Base-by-base conservation (phyloP, 331 rosid species). In the Malus hybrid region DNA sequence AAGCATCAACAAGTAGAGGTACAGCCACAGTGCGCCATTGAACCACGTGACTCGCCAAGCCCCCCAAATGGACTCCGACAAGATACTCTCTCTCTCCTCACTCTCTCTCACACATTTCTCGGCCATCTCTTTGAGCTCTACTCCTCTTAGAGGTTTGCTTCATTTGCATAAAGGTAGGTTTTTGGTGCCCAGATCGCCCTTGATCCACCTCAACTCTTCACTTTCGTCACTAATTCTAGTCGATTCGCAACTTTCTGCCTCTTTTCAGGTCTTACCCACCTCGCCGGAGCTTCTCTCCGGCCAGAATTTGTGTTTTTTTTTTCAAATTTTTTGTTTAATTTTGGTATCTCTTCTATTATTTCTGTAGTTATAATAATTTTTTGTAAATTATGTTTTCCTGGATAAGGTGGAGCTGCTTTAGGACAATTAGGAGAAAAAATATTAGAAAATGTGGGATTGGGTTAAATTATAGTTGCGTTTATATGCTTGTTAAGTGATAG, bases 41-140 rank as follows among this genome's bases (percentile, higher is more conserved):
- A 88, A 80, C 42, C 65, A 65, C 71, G 80, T 70, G 27, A 44
- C 76, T 81, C 90, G 83, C 24, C 86, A 86, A 50, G 79, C 83
- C 81, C 87, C 93, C 77, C 80, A 70, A 20, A 80, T 80, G 86
- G 90, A 88, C 54, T 60, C 92, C 71, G 91, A 89, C 55, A 91
- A 91, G 94, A 97, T 89, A 52, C 64, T 63, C 76, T 50, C 55
- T 78, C 76, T 77, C 69, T 65, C 67, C 24, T 27, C 74, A 62
- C 24, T 46, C n/a, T 77, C 70, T 6, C 56, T 19, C 52, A 46
- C 31, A 7, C 80, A 72, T 72, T 65, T 28, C 67, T 16, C 56
- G 20, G 22, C 50, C 19, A 18, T 33, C 19, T 72, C 57, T 48
- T 24, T 24, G 24, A 24, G 24, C 24, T 24, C 24, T 24, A 24